Evolutionary conservation across 1,284 basidiomycete genomes (phyloP), one percentile per base, ranked within the genome.

Genomic region (Vanrija sp.): DNA sequence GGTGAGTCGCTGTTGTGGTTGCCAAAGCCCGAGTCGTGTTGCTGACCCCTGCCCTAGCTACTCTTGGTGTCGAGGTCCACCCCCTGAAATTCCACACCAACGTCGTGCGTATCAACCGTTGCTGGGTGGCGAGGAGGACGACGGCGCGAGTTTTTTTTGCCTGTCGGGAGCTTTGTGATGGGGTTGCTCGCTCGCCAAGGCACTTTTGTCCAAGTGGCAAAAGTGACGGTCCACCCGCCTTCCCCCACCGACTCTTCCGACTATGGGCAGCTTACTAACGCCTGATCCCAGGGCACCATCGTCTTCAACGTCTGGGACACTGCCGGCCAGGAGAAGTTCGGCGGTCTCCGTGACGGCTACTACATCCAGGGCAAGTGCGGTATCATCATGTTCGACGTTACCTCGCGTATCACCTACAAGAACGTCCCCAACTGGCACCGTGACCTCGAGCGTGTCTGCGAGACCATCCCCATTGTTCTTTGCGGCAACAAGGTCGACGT

Each of bases 361-460:
- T 97, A 97, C 80, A 96, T 97, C 76, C 93, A 96, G 78, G 96
- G 96, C 67, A 94, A 98, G 78, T 98, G 94, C 73, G 96, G 96
- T 75, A 98, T 98, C 82, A 98, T 98, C 85, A 98, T 99, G 96
- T 99, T 99, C 80, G 96, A 98, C 76, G 96, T 99, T 60, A 98
- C 96, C 57, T 95, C 94, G 53, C 87, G 96, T 71, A 99, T 98
- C 84, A 99, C 96, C 53, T 99, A 98, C 84, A 98, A 98, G 84
- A 98, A 98, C 78, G 96, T 99, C 41, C 96, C 96, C 69, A 99
- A 98, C 84, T 99, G 96, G 96, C 93, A 98, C 83, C 88, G 96
- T 75, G 95, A 98, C 78, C 86, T 98, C 67, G 96, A 98, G 81
- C 91, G 96, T 64, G 96, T 99, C 49, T 98, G 96, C 78, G 95